Base-by-base conservation (phyloP, 2,329 filamentous ascomycete species). In the Bipolaris cookei region DNA sequence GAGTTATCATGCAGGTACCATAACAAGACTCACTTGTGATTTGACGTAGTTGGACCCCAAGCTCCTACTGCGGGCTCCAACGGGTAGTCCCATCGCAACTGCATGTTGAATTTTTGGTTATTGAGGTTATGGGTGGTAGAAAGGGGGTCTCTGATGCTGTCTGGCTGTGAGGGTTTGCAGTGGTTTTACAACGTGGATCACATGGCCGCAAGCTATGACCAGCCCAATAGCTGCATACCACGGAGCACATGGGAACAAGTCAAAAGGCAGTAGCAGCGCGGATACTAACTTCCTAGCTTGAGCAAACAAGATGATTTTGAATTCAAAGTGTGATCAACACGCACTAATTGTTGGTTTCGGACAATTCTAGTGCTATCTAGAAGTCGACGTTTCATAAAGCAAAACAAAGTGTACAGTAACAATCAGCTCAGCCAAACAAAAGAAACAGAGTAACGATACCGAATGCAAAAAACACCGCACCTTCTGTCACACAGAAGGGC, bases 11-110 rank as follows among this genome's bases (percentile, higher is more conserved):
- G 46, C 51, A 55, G 56, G 52, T 45, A 55, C 56, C 44, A 14
- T 21, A 16, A 52, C 18, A 34, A 37, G 23, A 70, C 71, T 68
- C 52, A 74, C 71, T 74, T 75, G 55, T 72, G 69, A 50, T 74
- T 75, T 30, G 71, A 74, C 38, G 64, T 73, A 16, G 63, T 63
- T 6, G 62, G 58, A 14, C 71, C 71, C 65, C 66, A 74, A 11
- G 53, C 66, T 16, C 70, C 71, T 8, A 37, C 23, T 3, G 54
- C 61, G 5, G 66, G 68, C 11, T 55, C 54, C 4, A 63, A 35
- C 1, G 62, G 62, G 46, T 73, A 74, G 20, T 67, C 62, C 69
- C 71, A 72, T 20, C 61, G 58, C 7, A 70, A 51, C 30, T 70
- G 66, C 67, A 71, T 70, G 0, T 13, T 62, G 34, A 10, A 30